Base-by-base conservation (phyloP, 2,329 filamentous ascomycete species). In the Pseudocercospora fijiensis region DNA sequence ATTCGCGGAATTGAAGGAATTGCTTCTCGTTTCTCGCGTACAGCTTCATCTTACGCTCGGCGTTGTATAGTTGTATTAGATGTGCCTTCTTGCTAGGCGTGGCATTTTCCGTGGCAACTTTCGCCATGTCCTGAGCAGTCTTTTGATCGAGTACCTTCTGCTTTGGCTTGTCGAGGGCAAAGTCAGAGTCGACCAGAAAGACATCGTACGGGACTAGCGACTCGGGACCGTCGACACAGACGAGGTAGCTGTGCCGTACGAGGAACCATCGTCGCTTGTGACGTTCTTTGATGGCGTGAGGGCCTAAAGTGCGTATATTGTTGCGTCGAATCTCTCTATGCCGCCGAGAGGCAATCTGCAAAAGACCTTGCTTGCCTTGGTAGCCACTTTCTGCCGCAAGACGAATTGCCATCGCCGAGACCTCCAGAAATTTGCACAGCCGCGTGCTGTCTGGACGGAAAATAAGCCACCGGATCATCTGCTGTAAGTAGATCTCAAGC, bases 161-260 rank as follows among this genome's bases (percentile, higher is more conserved):
- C 47, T 76, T 86, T 77, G 92, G 92, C 61, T 90, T 87, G 67
- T 92, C 88, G 57, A 97, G 88, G 58, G 85, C 83, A 78, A 99
- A 99, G 71, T 90, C 89, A 1, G 90, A 85, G 74, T 99, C 95
- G 26, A 98, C 91, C n/a, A 99, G 84, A 76, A 97, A 98, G 22
- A 99, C 95, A 78, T 99, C 96, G 76, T 96, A 97, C 33, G 98
- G 96, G 73, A 96, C 94, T 90, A 98, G 96, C 71, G 96, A 96
- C 76, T 98, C 94, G 0, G 95, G 95, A 0, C 95, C 97, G 75
- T 98, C 94, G n/a, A 98, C 93, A 70, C 94, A 97, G 51, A 96
- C 94, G 64, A 99, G 89, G 74, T 99, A 99, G 79, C 92, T 98
- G 77, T 98, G 93, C 58, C 95, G 85, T n/a, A 99, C 92, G 20